Evolutionary conservation across 768 basidiomycete genomes (phyloP).

Genomic region (Termitomyces sp.): DNA sequence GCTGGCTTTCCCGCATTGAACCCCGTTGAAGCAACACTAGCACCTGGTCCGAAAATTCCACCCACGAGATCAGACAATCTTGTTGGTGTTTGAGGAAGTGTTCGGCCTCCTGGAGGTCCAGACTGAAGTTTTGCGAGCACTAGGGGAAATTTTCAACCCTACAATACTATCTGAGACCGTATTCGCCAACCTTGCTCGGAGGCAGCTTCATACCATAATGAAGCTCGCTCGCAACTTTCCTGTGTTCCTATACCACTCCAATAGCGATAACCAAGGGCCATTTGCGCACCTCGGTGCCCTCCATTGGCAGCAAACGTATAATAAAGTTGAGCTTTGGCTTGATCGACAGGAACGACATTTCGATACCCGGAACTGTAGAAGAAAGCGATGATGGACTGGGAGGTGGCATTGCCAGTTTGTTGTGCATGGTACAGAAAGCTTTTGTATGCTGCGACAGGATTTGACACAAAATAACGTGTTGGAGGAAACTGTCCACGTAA

Average conservation of each 20-base stretch:
- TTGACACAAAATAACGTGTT: constrained; percentile 54
- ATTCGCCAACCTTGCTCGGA: constrained; percentile 66
- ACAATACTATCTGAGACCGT: not conserved
- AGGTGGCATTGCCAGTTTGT: constrained; percentile 76
- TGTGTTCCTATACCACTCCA: constrained; percentile 94
- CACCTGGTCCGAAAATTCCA: constrained; percentile 92
- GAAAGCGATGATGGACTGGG: constrained; percentile 84
- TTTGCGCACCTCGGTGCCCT: constrained; percentile 82
- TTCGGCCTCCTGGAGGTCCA: constrained; percentile 89
- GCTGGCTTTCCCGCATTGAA: constrained; percentile 65
- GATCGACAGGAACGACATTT: constrained; percentile 54
- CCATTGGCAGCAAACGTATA: constrained; percentile 93
- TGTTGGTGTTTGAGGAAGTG: constrained; percentile 76
- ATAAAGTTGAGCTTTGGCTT: constrained; percentile 82
- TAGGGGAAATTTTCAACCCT: constrained; percentile 18
- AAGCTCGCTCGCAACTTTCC: constrained; percentile 79
- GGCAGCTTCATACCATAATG: constrained; percentile 86
- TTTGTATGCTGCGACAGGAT: constrained; percentile 60
- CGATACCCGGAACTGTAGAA: constrained; percentile 85
- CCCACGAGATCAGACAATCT: constrained; percentile 86
- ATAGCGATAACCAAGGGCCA: constrained; percentile 90
- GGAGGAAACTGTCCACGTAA: constrained; percentile 59
- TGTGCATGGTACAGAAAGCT: constrained; percentile 60
- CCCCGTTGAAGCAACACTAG: constrained; percentile 89
- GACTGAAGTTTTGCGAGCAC: constrained; percentile 78